Base-by-base conservation (phyloP, 2,329 filamentous ascomycete genomes). In the Chaetomium sp. region DNA sequence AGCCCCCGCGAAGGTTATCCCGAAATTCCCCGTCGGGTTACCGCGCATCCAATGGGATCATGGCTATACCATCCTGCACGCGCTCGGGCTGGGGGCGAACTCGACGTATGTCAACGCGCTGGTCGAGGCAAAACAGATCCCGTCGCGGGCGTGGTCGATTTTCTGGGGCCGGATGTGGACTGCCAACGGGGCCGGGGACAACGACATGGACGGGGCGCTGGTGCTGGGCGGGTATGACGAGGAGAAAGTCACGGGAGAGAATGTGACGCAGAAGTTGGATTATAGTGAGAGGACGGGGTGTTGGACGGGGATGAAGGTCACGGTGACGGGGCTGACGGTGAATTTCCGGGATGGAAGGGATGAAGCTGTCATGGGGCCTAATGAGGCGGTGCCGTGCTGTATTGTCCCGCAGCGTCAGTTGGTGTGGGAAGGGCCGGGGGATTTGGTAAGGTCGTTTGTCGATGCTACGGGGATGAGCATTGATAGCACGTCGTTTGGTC, bases 141-240 rank as follows among this genome's bases (percentile, higher is more conserved):
- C 61, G 2, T 65, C 66, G 1, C 55, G 66, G 4, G 68, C 68
- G 3, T 69, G 69, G 69, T 72, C 70, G 1, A 65, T 71, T 12
- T 72, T 68, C 58, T 72, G 68, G 70, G 69, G 70, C 0, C 64
- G 66, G 1, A 68, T 65, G 66, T 70, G 62, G 65, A 55, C 62
- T 11, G 58, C 58, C 6, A 56, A 60, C 8, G 47, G 56, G 1
- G 41, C 41, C 34, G 47, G 56, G 1, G 41, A 36, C 27, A 52
- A 57, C 2, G 49, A 52, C 44, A 44, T 71, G 0, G 65, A 72
- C 11, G 70, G 70, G 0, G 65, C 63, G 0, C 19, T 72, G 2
- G 59, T 71, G 0, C 48, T 71, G 0, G 69, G 69, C 0, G 71
- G 69, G 0, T 72, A 69, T 40, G 69, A 71, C 44, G 49, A 63